phyloP scores from a whole-genome alignment of 139 green algal species.

The Chlorella sp. region DNA sequence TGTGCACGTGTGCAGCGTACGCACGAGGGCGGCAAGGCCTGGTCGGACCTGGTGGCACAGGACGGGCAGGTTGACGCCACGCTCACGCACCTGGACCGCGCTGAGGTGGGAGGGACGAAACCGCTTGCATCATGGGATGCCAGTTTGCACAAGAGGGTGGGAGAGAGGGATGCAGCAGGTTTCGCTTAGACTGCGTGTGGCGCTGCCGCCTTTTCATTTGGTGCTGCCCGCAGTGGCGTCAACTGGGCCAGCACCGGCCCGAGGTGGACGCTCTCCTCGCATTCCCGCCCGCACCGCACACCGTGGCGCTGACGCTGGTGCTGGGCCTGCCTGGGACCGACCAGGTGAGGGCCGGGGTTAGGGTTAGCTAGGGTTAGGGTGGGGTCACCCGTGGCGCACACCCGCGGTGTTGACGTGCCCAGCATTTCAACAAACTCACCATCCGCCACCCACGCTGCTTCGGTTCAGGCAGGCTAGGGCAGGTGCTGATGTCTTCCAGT shows the following conservation, averaged over 20 bases:
- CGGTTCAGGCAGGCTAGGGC: too few relatives aligned
- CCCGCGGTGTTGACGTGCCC: too few relatives aligned
- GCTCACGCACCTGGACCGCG: neutral
- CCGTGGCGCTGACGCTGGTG: slow-evolving; percentile 8
- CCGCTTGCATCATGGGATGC: too few relatives aligned
- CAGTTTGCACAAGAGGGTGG: too few relatives aligned
- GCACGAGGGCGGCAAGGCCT: slow-evolving; percentile 8
- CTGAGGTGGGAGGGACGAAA: neutral
- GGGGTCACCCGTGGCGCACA: too few relatives aligned
- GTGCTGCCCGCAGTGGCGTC: neutral
- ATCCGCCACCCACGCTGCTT: slow-evolving; percentile 9
- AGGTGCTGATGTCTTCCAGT: too few relatives aligned
- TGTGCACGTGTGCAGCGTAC: neutral
- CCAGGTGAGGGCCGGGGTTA: slow-evolving; percentile 10
- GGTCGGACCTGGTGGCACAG: neutral
- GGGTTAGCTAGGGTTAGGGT: too few relatives aligned
- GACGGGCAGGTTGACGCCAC: neutral
- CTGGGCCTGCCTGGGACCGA: slow-evolving; percentile 9
- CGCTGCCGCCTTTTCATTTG: too few relatives aligned
- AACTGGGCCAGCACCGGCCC: neutral
- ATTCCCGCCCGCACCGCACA: neutral
- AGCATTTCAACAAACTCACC: neutral
- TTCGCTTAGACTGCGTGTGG: too few relatives aligned
- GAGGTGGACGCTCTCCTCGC: neutral
- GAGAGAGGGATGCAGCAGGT: too few relatives aligned